Evolutionary conservation across 176 grass and related monocot genomes (phyloP).

Genomic region (Sorghum bicolor): DNA sequence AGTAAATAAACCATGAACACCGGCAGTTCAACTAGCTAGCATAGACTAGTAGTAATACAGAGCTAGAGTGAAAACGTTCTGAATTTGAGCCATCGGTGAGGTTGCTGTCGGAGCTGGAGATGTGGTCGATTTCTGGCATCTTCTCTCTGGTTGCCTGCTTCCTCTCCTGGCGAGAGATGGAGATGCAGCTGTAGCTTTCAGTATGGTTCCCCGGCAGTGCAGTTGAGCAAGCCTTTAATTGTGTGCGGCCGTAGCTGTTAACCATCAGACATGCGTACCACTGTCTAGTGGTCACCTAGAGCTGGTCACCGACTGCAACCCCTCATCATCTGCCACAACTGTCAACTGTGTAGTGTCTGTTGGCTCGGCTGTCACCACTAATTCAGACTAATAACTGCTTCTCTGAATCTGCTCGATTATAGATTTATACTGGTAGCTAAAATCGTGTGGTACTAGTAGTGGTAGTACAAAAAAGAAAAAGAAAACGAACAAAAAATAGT

Average conservation of each 20-base stretch:
- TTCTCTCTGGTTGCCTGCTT: neutral
- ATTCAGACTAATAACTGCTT: neutral
- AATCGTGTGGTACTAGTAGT: too few species aligned
- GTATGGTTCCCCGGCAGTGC: neutral
- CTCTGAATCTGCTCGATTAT: neutral
- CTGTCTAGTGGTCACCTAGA: neutral
- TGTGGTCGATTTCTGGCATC: neutral
- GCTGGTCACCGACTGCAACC: neutral
- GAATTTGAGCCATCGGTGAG: neutral
- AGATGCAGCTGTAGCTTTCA: slow-evolving; percentile 21
- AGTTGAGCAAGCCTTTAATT: neutral
- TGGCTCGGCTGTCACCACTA: neutral
- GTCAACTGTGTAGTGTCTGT: neutral
- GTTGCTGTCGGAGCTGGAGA: neutral
- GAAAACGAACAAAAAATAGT: too few species aligned
- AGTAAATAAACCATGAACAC: neutral
- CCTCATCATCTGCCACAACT: neutral
- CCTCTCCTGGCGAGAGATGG: neutral
- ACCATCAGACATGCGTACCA: neutral
- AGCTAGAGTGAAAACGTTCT: neutral
- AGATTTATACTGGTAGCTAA: too few species aligned
- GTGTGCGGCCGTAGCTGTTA: neutral
- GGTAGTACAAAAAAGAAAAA: too few species aligned
- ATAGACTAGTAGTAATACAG: neutral
- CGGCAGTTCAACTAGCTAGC: neutral